phyloP scores from a whole-genome alignment of 2,329 filamentous ascomycete genomes.

The Trichophyton simii region DNA sequence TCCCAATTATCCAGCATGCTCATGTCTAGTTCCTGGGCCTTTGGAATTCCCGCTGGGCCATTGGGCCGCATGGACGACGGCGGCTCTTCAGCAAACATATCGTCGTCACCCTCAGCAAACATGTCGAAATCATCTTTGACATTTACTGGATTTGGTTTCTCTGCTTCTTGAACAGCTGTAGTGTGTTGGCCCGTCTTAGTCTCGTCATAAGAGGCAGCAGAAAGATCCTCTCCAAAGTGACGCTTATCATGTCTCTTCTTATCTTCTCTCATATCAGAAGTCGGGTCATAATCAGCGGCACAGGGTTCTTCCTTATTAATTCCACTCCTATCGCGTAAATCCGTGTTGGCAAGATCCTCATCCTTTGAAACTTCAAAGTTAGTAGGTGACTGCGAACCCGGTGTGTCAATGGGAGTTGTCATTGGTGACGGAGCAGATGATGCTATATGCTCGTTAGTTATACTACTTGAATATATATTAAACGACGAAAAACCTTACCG shows the following conservation, averaged over 20 bases:
- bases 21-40: constrained; percentile 49
- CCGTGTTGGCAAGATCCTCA: constrained; percentile 51
- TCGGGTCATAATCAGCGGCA: constrained; percentile 88
- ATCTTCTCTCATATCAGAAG: constrained; percentile 76
- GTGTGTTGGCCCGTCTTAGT: constrained; percentile 43
- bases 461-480: constrained; percentile 26
- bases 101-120: constrained; percentile 49
- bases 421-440: constrained; percentile 31
- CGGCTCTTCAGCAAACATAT: constrained; percentile 78
- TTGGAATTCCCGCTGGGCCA: constrained; percentile 37
- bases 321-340: constrained; percentile 24
- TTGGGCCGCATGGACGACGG: constrained; percentile 43
- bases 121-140: constrained; percentile 47
- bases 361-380: constrained; percentile 54
- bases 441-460: constrained; percentile 21
- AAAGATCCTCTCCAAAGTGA: constrained; percentile 44
- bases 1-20: constrained; percentile 86
- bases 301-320: constrained; percentile 61
- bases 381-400: constrained; percentile 42
- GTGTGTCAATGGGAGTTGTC: constrained; percentile 37
- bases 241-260: constrained; percentile 56
- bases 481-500: constrained; percentile 22
- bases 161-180: constrained; percentile 33
- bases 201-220: constrained; percentile 47
- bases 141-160: constrained; percentile 30